Conservation (phyloP, 306 rosid genomes). For the Lotus japonicus region DNA sequence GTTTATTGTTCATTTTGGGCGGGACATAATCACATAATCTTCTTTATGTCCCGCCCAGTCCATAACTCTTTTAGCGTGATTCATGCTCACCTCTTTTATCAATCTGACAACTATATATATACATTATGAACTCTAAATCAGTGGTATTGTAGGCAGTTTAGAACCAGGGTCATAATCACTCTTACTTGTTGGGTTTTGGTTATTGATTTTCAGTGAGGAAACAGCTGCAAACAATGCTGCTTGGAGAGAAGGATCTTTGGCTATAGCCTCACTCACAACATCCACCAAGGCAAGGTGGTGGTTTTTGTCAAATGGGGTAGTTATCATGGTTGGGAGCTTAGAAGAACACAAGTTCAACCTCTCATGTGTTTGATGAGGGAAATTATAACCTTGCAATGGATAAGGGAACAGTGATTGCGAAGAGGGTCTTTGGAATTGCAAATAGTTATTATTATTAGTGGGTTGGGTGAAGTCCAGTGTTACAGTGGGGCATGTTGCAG, state of each 20-base stretch:
- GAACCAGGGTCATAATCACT: slow-evolving; percentile 12
- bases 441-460: not conserved
- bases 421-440: slow-evolving; percentile 24
- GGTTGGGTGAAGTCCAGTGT: slow-evolving; percentile 35
- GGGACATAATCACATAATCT: too few relatives aligned
- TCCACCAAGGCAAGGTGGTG: slow-evolving; percentile 25
- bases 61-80: too few relatives aligned
- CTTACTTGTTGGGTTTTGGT: not conserved
- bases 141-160: not conserved
- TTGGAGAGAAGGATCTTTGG: slow-evolving; percentile 29
- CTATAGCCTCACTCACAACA: slow-evolving; percentile 29
- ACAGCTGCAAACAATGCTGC: slow-evolving; percentile 27
- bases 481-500: slow-evolving; percentile 35
- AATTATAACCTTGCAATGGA: slow-evolving; percentile 10
- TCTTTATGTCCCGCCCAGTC: too few relatives aligned
- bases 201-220: slow-evolving; percentile 24
- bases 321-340: not conserved
- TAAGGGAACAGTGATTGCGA: slow-evolving; percentile 12
- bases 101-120: not conserved
- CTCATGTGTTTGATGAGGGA: not conserved
- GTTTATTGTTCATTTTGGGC: too few relatives aligned
- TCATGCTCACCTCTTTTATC: not conserved
- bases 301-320: not conserved
- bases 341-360: slow-evolving; percentile 6
- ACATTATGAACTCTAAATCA: not conserved